These are phyloP conservation scores for Trifolium fragiferum DNA, from an alignment of 306 rosid genomes.

Conservation along the genomic window DNA sequence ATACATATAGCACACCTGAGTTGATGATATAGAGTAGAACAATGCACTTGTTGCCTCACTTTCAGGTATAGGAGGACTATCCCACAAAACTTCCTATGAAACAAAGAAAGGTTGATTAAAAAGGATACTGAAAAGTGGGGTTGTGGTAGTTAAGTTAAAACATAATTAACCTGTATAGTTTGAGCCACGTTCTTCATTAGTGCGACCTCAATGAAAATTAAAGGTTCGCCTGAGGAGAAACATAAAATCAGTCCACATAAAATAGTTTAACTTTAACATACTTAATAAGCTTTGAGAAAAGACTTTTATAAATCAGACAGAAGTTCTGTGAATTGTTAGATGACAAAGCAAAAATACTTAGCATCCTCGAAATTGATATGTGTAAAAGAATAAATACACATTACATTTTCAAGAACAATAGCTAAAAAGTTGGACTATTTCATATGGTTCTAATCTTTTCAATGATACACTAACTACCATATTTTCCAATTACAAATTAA, in stretches of 20 bases:
- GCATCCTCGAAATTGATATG: conserved; percentile 21
- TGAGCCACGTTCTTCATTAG: conserved; percentile 80
- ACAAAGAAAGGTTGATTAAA: conserved; percentile 25
- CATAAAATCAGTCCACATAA: conserved; percentile 22
- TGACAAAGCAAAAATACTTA: conserved; percentile 24
- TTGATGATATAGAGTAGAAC: conserved; percentile 95
- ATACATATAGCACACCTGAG: conserved; percentile 66
- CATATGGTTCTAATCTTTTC: conserved; percentile 9
- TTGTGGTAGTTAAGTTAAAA: conserved; percentile 18
- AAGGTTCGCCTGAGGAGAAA: conserved; percentile 68
- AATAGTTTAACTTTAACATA: conserved; percentile 30
- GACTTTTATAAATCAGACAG: conserved; percentile 24
- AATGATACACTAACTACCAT: conserved; percentile 17
- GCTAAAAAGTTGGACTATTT: conserved; percentile 31
- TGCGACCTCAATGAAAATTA: conserved; percentile 93
- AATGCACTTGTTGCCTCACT: conserved; percentile 86
- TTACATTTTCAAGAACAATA: conserved; percentile 24
- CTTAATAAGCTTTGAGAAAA: conserved; percentile 26
- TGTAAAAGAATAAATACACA: conserved; percentile 19
- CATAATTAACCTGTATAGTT: conserved; percentile 69
- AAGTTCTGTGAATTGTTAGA: conserved; percentile 26
- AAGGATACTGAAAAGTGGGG: conserved; percentile 24
- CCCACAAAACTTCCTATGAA: conserved; percentile 91
- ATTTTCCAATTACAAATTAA: conserved; percentile 14
- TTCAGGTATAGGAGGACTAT: conserved; percentile 85